Evolutionary conservation across 768 basidiomycete species (phyloP).

Genomic region (Tylopilus subfusipes): DNA sequence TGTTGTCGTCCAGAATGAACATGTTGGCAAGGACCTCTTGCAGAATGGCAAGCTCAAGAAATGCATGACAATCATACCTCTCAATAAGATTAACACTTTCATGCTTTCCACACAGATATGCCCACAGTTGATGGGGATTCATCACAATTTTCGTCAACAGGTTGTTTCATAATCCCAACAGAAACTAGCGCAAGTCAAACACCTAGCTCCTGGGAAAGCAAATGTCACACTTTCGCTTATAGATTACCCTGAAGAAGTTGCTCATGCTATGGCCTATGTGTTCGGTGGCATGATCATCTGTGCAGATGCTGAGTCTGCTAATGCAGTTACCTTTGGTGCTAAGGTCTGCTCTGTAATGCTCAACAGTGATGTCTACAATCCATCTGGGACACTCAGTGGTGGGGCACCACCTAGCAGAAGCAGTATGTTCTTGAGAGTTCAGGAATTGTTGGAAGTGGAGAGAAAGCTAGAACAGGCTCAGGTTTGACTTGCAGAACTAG

Average conservation of each 20-base stretch:
- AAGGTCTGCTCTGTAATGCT: slow-evolving; percentile 83
- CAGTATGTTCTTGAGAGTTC: slow-evolving; percentile 76
- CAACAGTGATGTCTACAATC: slow-evolving; percentile 95
- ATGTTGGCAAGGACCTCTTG: slow-evolving; percentile 80
- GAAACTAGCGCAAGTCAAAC: slow-evolving; percentile 74
- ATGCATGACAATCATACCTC: slow-evolving; percentile 89
- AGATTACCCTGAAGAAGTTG: slow-evolving; percentile 75
- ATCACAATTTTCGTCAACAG: not conserved
- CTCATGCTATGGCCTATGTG: slow-evolving; percentile 87
- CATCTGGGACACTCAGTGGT: slow-evolving; percentile 91
- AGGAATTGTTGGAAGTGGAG: slow-evolving; percentile 74
- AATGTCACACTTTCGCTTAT: slow-evolving; percentile 86
- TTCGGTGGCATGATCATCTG: slow-evolving; percentile 94
- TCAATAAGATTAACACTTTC: slow-evolving; percentile 82
- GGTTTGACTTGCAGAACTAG: slow-evolving; percentile 45
- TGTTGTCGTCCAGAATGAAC: slow-evolving; percentile 90
- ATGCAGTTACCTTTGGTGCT: slow-evolving; percentile 76
- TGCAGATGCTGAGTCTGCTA: slow-evolving; percentile 82
- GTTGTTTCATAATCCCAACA: slow-evolving; percentile 27
- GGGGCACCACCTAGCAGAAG: slow-evolving; percentile 79
- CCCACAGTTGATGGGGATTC: not conserved
- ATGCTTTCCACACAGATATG: slow-evolving; percentile 49
- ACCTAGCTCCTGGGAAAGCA: slow-evolving; percentile 75
- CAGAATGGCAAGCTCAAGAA: slow-evolving; percentile 76
- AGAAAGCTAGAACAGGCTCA: slow-evolving; percentile 49